These are phyloP conservation scores for Mycena venus DNA, from an alignment of 768 basidiomycete genomes.

Conservation along the genomic window DNA sequence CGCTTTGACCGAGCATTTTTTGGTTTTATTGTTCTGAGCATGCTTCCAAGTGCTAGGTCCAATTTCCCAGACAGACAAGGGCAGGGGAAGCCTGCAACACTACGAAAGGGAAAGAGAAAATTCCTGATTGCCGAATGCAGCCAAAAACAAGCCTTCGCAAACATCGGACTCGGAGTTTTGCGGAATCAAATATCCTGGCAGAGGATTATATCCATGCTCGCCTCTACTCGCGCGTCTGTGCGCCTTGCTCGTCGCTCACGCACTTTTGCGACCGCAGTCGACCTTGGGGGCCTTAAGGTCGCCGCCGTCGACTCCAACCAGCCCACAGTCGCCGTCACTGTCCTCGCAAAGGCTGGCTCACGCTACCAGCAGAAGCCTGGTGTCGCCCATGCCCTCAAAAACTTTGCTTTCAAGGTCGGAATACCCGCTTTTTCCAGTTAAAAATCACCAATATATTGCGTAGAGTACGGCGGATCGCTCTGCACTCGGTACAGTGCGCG, in stretches of 20 bases:
- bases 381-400: constrained; percentile 94
- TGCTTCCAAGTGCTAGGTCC: too few relatives aligned
- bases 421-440: not conserved
- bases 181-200: too few relatives aligned
- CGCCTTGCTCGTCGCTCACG: constrained; percentile 57
- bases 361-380: constrained; percentile 91
- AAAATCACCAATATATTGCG: not conserved
- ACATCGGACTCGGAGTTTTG: not conserved
- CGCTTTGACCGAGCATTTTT: constrained; percentile 97
- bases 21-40: constrained; percentile 67
- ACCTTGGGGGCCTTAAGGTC: constrained; percentile 86
- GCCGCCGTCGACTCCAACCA: constrained; percentile 87
- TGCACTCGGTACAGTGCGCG: constrained; percentile 90
- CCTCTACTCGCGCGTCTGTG: constrained; percentile 32
- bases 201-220: too few relatives aligned
- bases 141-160: not conserved
- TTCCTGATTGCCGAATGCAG: not conserved
- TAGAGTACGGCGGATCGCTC: constrained; percentile 91
- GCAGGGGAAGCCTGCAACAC: too few relatives aligned
- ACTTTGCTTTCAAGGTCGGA: constrained; percentile 98
- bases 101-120: too few relatives aligned
- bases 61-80: too few relatives aligned
- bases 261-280: constrained; percentile 89
- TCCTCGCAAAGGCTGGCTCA: constrained; percentile 93
- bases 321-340: constrained; percentile 87